Base-by-base conservation (phyloP, 805 yeast genomes). In the Candida sithepensis region DNA sequence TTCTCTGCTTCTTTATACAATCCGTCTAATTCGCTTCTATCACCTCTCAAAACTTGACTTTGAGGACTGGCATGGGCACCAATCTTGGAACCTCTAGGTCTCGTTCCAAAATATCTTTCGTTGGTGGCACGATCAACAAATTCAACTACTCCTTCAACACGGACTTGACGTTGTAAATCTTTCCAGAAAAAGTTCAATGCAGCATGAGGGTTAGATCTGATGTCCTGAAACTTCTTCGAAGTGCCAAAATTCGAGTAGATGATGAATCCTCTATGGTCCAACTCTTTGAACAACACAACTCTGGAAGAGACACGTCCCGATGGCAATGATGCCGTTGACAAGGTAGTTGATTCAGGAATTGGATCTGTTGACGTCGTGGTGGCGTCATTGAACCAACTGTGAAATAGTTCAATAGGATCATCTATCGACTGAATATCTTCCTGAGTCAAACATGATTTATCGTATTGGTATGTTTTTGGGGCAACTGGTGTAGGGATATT, bases 21-120 rank as follows among this genome's bases (percentile, higher is more conserved):
- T 0, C 63, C 59, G 33, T 90, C 86, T 50, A 92, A 77, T 56
- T 79, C 86, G 14, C 78, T 78, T 53, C 97, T 74, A 39, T 71
- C 65, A 23, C 43, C 22, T 13, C 63, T 58, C 33, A 91, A 73
- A 2, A 72, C 74, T 45, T 77, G 73, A 30, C 91, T 81, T 72
- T 94, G 99, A 3, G 96, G 95, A 24, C 95, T 84, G 0, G 97
- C 86, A 96, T 97, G 91, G 0, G 99, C 99, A 26, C 99, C 98
- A 51, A 94, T 82, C 62, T 86, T 83, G 26, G 96, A 86, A 6
- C 95, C 97, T 49, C 96, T 75, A 34, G 99, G 99, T 62, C 99
- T 78, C 0, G 96, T 85, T 44, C 79, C 76, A 68, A 81, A 94
- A 68, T 94, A 94, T 42, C 84, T 73, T 56, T 84, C 81, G 5